phyloP scores from a whole-genome alignment of 139 green algal genomes.

The Trebouxia sp. region DNA sequence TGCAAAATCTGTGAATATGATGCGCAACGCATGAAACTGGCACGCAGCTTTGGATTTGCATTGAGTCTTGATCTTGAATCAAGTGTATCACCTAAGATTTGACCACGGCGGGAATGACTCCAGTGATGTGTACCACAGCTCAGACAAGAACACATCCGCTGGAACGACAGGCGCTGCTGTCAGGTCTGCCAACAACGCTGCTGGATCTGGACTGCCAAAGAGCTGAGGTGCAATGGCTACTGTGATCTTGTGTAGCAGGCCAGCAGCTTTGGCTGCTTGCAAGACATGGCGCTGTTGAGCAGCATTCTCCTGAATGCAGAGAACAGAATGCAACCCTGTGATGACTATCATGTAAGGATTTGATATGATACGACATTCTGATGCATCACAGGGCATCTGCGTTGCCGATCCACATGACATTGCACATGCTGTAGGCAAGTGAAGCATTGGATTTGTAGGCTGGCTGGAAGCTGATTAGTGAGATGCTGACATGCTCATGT shows the following conservation, averaged over 20 bases:
- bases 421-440: too few relatives aligned
- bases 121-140: neutral
- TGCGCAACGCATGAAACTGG: neutral
- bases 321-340: neutral
- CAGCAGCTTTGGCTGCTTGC: slow-evolving; percentile 9
- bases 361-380: too few relatives aligned
- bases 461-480: too few relatives aligned
- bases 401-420: too few relatives aligned
- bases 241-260: slow-evolving; percentile 3
- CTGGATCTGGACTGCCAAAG: neutral
- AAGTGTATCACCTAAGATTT: neutral
- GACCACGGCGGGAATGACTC: neutral
- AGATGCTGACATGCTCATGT: too few relatives aligned
- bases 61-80: neutral
- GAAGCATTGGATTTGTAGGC: too few relatives aligned
- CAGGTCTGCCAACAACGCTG: neutral
- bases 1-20: neutral
- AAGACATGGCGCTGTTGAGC: neutral
- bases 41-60: neutral
- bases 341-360: neutral
- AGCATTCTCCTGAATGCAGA: neutral
- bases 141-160: slow-evolving; percentile 20
- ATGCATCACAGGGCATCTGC: too few relatives aligned
- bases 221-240: neutral
- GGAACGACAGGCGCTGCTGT: neutral